These are phyloP conservation scores for Leccinum olivaceopallidum DNA, from an alignment of 768 basidiomycete species.

Conservation along the genomic window DNA sequence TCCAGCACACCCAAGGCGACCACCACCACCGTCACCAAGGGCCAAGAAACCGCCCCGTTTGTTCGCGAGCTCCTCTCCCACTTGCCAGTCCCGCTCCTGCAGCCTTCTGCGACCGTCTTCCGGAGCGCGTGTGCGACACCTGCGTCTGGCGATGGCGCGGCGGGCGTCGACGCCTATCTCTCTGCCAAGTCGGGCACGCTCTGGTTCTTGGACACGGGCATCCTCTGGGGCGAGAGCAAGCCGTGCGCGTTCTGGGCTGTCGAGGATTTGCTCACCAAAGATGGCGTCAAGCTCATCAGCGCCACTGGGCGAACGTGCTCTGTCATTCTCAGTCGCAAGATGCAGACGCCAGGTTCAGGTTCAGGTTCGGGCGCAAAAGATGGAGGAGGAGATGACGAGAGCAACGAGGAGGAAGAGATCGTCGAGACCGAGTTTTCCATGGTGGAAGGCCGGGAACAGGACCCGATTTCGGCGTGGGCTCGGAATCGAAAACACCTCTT, in stretches of 20 bases:
- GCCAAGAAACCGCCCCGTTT: slow-evolving; percentile 48
- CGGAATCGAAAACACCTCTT: slow-evolving; percentile 55
- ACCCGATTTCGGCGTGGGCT: slow-evolving; percentile 68
- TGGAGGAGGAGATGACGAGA: slow-evolving; percentile 2
- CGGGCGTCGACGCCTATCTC: slow-evolving; percentile 69
- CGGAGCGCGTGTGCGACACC: slow-evolving; percentile 48
- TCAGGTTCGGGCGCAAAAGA: not conserved
- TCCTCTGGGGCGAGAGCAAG: slow-evolving; percentile 75
- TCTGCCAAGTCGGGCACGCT: slow-evolving; percentile 70
- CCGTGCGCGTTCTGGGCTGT: slow-evolving; percentile 78
- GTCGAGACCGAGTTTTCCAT: slow-evolving; percentile 70
- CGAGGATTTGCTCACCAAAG: slow-evolving; percentile 53
- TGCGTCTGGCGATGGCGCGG: slow-evolving; percentile 43
- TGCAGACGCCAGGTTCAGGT: slow-evolving; percentile 1
- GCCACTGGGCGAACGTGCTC: slow-evolving; percentile 70
- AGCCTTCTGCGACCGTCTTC: slow-evolving; percentile 54
- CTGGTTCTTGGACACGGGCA: slow-evolving; percentile 68
- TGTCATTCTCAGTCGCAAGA: slow-evolving; percentile 50
- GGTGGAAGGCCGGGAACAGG: slow-evolving; percentile 70
- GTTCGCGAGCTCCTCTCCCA: slow-evolving; percentile 54
- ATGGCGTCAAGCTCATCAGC: slow-evolving; percentile 55
- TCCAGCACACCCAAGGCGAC: slow-evolving; percentile 26
- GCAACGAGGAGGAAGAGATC: slow-evolving; percentile 37
- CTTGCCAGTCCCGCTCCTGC: slow-evolving; percentile 44
- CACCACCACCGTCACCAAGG: slow-evolving; percentile 45